Base-by-base conservation (phyloP, 2,329 filamentous ascomycete genomes). In the Aspergillus novofumigatus region DNA sequence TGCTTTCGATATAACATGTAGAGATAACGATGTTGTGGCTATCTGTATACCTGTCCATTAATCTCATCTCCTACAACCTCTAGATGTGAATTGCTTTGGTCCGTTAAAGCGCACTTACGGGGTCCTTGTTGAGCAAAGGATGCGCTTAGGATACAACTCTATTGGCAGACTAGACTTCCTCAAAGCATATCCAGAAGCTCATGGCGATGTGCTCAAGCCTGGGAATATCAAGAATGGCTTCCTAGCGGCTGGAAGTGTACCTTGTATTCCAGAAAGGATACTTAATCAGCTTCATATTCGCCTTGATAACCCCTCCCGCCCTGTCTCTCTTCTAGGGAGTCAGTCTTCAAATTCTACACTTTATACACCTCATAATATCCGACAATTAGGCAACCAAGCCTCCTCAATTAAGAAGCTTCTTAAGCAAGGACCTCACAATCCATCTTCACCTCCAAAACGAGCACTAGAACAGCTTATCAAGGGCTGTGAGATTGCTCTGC, bases 21-120 rank as follows among this genome's bases (percentile, higher is more conserved):
- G 61, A 52, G 55, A 68, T 17, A 59, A 75, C 49, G 71, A 75
- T 47, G 75, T 78, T 61, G 70, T 75, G 53, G 67, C 66, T 51
- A 63, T 75, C 60, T 77, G 53, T 56, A 72, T 77, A 54, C 71
- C 67, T 53, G 4, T 65, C 14, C 61, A 75, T 61, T 72, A 63
- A 29, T 77, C 69, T 54, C 63, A 77, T 65, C 53, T 26, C 5
- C 1, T 26, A 26, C 6, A 26, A 26, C 26, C 74, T 17, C 68
- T 74, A 23, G 28, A 29, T 29, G 54, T 54, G 23, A n/a, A n/a
- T n/a, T n/a, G n/a, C n/a, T n/a, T n/a, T n/a, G n/a, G n/a, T n/a
- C n/a, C n/a, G n/a, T n/a, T n/a, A n/a, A n/a, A n/a, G n/a, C n/a
- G n/a, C n/a, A n/a, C n/a, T n/a, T n/a, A n/a, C n/a, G n/a, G n/a